Evolutionary conservation across 306 rosid species (phyloP).

Genomic region (Citrullus amarus): DNA sequence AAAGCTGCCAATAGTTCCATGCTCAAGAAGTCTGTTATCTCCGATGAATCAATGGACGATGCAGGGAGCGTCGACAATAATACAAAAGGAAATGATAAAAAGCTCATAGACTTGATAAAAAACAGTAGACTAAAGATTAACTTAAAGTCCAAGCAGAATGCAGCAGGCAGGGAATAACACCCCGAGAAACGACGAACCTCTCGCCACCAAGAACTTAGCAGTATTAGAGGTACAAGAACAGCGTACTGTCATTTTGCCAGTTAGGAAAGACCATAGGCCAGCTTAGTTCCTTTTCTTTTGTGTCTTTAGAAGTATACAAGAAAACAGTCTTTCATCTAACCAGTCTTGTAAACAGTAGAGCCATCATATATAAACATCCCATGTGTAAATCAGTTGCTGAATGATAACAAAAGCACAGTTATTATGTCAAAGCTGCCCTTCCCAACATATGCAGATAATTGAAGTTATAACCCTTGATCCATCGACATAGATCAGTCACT

Average conservation of each 20-base stretch:
- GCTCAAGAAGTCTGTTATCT: background rate
- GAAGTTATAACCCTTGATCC: background rate
- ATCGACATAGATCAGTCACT: background rate
- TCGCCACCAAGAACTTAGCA: background rate
- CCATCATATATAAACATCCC: constrained; percentile 1
- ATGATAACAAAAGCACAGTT: background rate
- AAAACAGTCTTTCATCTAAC: background rate
- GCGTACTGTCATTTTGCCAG: background rate
- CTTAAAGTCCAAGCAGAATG: background rate
- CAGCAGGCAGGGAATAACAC: background rate
- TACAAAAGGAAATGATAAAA: background rate
- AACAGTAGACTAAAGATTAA: background rate
- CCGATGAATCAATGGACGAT: background rate
- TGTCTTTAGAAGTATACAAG: background rate
- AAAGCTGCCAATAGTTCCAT: background rate
- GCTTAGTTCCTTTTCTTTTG: background rate
- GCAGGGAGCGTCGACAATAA: background rate
- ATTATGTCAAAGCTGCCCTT: background rate
- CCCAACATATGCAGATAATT: background rate
- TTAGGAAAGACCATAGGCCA: background rate
- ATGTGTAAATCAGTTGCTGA: background rate
- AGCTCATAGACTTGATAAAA: constrained; percentile 1
- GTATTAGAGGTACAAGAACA: background rate
- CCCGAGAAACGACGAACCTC: background rate
- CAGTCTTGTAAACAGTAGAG: constrained; percentile 4